Evolutionary conservation across 352 stramenopile genomes (phyloP).

Genomic region (Phytophthora kernoviae): DNA sequence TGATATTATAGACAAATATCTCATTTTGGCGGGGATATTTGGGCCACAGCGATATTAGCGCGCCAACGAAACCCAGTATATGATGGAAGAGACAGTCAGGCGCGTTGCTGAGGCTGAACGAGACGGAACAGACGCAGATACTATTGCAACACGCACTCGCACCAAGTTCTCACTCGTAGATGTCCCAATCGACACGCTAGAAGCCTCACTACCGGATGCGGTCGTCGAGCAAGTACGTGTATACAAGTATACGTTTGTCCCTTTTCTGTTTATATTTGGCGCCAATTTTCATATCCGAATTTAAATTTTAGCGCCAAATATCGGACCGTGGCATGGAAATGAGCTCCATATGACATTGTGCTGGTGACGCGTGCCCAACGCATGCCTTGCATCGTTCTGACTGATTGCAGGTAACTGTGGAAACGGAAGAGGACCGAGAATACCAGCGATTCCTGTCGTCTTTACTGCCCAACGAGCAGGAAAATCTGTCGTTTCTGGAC

Average conservation of each 20-base stretch:
- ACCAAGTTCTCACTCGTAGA: slow-evolving; percentile 81
- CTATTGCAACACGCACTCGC: slow-evolving; percentile 72
- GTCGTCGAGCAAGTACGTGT: slow-evolving; percentile 28
- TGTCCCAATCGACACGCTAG: slow-evolving; percentile 73
- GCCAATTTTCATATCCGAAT: slow-evolving; percentile 21
- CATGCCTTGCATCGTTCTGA: slow-evolving; percentile 12
- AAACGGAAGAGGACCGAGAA: slow-evolving; percentile 59
- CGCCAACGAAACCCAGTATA: no score
- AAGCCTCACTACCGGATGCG: slow-evolving; percentile 57
- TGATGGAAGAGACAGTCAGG: slow-evolving; percentile 8
- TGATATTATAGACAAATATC: no score
- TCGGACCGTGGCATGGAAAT: neutral
- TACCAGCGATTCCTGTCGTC: slow-evolving; percentile 87
- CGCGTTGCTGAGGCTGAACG: neutral
- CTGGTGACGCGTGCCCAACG: slow-evolving; percentile 2
- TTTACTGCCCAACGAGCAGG: slow-evolving; percentile 71
- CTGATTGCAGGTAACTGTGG: slow-evolving; percentile 20
- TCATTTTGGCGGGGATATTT: slow-evolving; percentile 3
- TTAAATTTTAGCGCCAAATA: slow-evolving; percentile 4
- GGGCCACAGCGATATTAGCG: slow-evolving; percentile 11
- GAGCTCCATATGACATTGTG: slow-evolving; percentile 2
- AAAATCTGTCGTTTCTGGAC: slow-evolving; percentile 82
- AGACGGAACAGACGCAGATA: slow-evolving; percentile 34
- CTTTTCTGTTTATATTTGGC: slow-evolving; percentile 15
- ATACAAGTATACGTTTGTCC: no score